Conservation (phyloP, 306 rosid species). For the Malus asiatica region DNA sequence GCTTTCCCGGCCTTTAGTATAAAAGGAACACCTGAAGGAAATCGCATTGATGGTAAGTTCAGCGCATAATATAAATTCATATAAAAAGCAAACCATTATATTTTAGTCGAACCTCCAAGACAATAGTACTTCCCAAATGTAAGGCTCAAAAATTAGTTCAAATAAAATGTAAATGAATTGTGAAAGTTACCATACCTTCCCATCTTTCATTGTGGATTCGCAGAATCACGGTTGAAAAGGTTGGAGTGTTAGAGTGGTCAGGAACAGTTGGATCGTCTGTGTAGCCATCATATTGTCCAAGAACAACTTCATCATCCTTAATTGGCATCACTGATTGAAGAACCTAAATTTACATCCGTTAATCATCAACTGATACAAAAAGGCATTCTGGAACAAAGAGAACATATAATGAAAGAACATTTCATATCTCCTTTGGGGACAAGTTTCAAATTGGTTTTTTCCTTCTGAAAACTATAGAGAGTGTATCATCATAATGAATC, state of each 20-base stretch:
- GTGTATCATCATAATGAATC: neutral
- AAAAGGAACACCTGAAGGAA: slow-evolving; percentile 78
- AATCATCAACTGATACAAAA: slow-evolving; percentile 9
- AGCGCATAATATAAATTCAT: slow-evolving; percentile 2
- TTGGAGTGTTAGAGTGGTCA: slow-evolving; percentile 85
- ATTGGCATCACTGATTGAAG: slow-evolving; percentile 88
- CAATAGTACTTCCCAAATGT: neutral
- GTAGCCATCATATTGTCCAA: slow-evolving; percentile 96
- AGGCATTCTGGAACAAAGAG: slow-evolving; percentile 9
- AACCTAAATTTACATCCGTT: slow-evolving; percentile 48
- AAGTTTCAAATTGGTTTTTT: neutral
- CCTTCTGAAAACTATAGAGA: neutral
- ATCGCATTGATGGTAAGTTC: neutral
- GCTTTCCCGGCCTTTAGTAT: slow-evolving; percentile 97
- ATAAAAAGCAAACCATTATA: neutral
- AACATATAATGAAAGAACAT: slow-evolving; percentile 3
- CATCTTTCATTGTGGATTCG: slow-evolving; percentile 93
- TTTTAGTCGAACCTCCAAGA: neutral
- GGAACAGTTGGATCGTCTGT: slow-evolving; percentile 95
- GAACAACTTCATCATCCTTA: slow-evolving; percentile 74
- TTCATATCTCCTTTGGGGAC: neutral
- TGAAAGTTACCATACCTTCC: slow-evolving; percentile 57
- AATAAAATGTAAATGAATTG: neutral
- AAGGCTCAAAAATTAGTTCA: slow-evolving; percentile 7
- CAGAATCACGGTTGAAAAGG: slow-evolving; percentile 79